phyloP scores from a whole-genome alignment of 345 rosid species.

The Stellera chamaejasme region DNA sequence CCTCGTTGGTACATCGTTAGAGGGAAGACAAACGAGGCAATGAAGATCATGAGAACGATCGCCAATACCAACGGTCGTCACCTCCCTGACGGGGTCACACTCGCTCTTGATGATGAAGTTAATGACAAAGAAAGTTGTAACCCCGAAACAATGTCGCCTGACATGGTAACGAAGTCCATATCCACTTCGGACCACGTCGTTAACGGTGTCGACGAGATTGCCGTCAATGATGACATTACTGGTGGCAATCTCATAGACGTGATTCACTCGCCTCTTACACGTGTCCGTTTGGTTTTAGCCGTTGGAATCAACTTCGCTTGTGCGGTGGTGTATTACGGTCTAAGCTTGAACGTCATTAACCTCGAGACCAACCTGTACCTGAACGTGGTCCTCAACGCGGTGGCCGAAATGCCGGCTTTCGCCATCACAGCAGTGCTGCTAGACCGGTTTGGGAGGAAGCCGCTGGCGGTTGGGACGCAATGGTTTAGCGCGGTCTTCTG shows the following conservation, averaged over 20 bases:
- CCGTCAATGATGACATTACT: too few species aligned
- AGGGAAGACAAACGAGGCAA: constrained; percentile 52
- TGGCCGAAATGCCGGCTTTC: constrained; percentile 74
- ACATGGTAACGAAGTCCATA: constrained; percentile 42
- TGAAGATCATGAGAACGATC: constrained; percentile 47
- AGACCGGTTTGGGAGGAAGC: constrained; percentile 62
- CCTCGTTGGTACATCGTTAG: constrained; percentile 90
- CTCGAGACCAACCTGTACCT: constrained; percentile 68
- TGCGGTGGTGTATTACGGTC: constrained; percentile 72
- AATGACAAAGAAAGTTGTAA: constrained; percentile 12
- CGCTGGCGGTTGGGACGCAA: constrained; percentile 53
- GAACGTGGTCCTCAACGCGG: constrained; percentile 56
- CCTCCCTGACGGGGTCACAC: constrained; percentile 47
- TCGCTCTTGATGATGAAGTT: constrained; percentile 54
- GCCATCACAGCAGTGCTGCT: constrained; percentile 54
- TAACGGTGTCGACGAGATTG: too few species aligned
- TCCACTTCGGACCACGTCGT: too few species aligned
- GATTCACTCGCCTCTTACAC: constrained; percentile 43
- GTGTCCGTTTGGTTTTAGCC: constrained; percentile 40
- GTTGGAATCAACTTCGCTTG: constrained; percentile 52
- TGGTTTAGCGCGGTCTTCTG: constrained; percentile 75
- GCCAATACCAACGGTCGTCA: constrained; percentile 43
- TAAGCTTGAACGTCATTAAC: constrained; percentile 71
- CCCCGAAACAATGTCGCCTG: constrained; percentile 14
- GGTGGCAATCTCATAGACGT: constrained; percentile 34